phyloP scores from a whole-genome alignment of 148 eudicot genomes.

The Simmondsia chinensis region DNA sequence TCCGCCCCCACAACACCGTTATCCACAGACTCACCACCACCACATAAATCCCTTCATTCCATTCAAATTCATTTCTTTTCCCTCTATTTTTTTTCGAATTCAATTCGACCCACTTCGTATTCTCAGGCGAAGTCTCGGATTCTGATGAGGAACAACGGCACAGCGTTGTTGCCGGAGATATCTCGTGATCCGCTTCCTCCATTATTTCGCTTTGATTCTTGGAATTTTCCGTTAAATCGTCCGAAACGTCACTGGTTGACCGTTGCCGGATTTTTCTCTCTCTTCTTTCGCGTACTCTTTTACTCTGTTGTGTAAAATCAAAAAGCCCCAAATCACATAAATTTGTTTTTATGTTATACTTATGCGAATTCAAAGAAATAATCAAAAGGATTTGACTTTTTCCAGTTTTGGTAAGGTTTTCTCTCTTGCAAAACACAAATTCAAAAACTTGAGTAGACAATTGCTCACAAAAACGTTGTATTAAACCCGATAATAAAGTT shows the following conservation, averaged over 20 bases:
- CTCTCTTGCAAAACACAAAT: no score
- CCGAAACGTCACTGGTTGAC: neutral
- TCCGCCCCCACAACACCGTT: constrained; percentile 8
- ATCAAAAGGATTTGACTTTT: no score
- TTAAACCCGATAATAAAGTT: no score
- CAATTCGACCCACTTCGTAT: neutral
- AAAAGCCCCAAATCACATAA: no score
- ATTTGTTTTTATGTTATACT: neutral
- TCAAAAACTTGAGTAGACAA: no score
- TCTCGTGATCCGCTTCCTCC: neutral
- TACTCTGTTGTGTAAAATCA: constrained; percentile 6
- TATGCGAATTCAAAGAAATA: neutral
- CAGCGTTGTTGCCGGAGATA: no score
- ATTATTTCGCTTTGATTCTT: neutral
- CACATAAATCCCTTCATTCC: constrained; percentile 3
- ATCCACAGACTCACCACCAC: constrained; percentile 3
- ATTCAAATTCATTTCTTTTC: neutral
- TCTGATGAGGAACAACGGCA: no score
- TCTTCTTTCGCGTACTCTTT: constrained; percentile 5
- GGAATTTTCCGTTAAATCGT: neutral
- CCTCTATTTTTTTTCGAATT: neutral
- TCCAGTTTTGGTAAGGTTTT: no score
- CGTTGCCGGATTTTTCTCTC: neutral
- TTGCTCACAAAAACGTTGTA: no score
- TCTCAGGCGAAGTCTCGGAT: no score